Conservation (phyloP, 495 filamentous ascomycete genomes). For the Sordaria brevicollis region DNA sequence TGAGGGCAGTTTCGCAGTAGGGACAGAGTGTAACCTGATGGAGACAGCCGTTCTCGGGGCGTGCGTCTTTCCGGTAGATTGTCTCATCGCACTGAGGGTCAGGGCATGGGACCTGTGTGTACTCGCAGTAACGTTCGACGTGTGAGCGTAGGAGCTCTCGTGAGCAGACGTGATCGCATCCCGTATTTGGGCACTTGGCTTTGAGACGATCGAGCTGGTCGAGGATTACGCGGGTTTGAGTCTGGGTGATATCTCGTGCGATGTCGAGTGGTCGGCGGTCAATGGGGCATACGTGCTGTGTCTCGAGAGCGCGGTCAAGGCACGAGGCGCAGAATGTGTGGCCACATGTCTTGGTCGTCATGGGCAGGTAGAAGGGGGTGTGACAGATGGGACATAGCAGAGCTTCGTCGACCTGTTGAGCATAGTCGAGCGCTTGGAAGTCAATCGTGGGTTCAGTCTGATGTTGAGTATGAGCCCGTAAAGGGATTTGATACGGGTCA, state of each 20-base stretch:
- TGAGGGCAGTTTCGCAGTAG: constrained; percentile 30
- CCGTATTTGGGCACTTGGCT: constrained; percentile 62
- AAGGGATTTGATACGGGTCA: not conserved
- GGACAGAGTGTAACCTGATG: constrained; percentile 34
- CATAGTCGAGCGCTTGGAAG: constrained; percentile 60
- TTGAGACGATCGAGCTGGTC: constrained; percentile 65
- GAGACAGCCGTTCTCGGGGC: constrained; percentile 35
- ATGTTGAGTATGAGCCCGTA: not conserved
- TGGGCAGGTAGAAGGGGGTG: constrained; percentile 58
- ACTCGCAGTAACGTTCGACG: constrained; percentile 63
- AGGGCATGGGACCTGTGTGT: constrained; percentile 55
- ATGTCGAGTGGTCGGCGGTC: constrained; percentile 36
- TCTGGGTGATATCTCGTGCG: constrained; percentile 12
- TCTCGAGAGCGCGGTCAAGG: constrained; percentile 48
- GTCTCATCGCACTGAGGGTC: constrained; percentile 30
- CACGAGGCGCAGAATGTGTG: constrained; percentile 64
- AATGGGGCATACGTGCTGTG: constrained; percentile 38
- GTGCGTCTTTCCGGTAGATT: constrained; percentile 23
- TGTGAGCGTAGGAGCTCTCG: constrained; percentile 64
- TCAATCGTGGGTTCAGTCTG: constrained; percentile 31
- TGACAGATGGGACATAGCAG: constrained; percentile 79
- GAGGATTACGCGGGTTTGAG: constrained; percentile 31
- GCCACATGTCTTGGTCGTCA: constrained; percentile 56
- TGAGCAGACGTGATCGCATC: constrained; percentile 52
- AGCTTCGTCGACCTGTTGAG: constrained; percentile 58